Base-by-base conservation (phyloP, 352 stramenopile genomes). In the Globisporangium perplexum region DNA sequence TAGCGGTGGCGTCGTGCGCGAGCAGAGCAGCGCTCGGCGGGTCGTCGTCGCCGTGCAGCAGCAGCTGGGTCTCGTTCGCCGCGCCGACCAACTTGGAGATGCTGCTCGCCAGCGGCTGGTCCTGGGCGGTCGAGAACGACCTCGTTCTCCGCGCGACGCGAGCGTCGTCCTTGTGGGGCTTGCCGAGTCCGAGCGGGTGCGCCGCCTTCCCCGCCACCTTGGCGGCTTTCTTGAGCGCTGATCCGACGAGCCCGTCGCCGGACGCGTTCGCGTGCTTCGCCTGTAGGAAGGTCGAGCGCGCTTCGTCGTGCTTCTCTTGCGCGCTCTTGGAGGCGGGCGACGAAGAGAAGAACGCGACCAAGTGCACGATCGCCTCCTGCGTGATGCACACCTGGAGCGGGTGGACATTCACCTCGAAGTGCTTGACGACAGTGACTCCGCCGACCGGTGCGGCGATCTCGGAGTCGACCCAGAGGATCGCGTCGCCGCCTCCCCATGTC, bases 391-490 rank as follows among this genome's bases (percentile, higher is more conserved):
- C 71, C 60, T 95, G 80, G n/a, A 95, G 72, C 5, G 84, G 84
- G 43, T 90, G 80, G 2, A 92, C 73, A 33, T 95, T 95, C 28
- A 95, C 60, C 62, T 93, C 82, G 59, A 93, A 91, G 68, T 92
- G 84, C 39, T 90, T 74, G 11, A 94, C 67, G 28, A 94, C 53
- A 18, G 72, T 83, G 33, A 83, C 77, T 1, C 65, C 74, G 28
- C 65, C 59, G 1, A 88, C 68, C 11, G 83, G 77, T 31, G 75
- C 70, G n/a, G 72, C 68, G 18, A 92, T 73, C 48, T 93, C 83
- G 12, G 79, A 77, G 47, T 92, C 79, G 18, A 92, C 47, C 18
- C 83, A 77, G 36, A 94, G 56, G 47, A 92, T 90, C 57, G 69
- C 75, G 44, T 88, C 68, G 20, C 82, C 68, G 14, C 79, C 80